A percentile compares a stretch with the other conserved stretches of the same genome.
These are phyloP conservation scores for Chalaropsis thielavioides DNA, from an alignment of 2,329 filamentous ascomycete species.

Conservation along the genomic window DNA sequence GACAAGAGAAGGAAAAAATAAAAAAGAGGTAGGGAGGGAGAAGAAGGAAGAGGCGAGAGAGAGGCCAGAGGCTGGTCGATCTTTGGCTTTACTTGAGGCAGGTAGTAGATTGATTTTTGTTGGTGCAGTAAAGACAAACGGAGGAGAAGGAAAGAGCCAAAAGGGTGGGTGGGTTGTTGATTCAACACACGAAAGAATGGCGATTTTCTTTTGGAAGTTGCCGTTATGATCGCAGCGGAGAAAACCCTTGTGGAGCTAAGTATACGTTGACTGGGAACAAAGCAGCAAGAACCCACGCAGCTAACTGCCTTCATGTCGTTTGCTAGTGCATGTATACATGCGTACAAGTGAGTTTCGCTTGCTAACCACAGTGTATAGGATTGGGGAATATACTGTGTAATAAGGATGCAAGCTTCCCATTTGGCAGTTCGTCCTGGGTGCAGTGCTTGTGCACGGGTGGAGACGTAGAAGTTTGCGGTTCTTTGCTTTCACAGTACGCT, in stretches of 20 bases:
- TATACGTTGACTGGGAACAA: background rate
- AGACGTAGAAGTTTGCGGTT: background rate
- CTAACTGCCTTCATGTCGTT: background rate
- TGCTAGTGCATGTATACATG: background rate
- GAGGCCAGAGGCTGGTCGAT: background rate
- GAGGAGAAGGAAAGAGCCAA: background rate
- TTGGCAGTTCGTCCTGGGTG: background rate
- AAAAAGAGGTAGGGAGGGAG: background rate
- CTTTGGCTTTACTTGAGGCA: background rate
- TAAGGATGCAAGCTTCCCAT: background rate
- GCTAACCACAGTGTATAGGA: background rate
- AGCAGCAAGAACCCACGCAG: background rate
- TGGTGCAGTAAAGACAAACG: background rate
- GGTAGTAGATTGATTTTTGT: background rate
- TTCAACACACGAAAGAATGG: too few species aligned
- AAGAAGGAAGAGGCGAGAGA: slow-evolving; percentile 6
- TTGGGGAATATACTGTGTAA: background rate
- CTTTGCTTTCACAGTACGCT: background rate
- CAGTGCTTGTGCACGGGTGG: background rate
- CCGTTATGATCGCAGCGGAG: background rate
- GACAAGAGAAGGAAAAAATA: background rate
- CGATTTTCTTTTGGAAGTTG: background rate
- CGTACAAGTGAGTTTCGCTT: background rate
- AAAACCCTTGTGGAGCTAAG: background rate
- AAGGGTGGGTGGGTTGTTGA: background rate